A percentile compares a stretch with the other conserved stretches of the same genome.
Evolutionary conservation across 139 green algal species (phyloP).

Genomic region (Micractinium conductrix): DNA sequence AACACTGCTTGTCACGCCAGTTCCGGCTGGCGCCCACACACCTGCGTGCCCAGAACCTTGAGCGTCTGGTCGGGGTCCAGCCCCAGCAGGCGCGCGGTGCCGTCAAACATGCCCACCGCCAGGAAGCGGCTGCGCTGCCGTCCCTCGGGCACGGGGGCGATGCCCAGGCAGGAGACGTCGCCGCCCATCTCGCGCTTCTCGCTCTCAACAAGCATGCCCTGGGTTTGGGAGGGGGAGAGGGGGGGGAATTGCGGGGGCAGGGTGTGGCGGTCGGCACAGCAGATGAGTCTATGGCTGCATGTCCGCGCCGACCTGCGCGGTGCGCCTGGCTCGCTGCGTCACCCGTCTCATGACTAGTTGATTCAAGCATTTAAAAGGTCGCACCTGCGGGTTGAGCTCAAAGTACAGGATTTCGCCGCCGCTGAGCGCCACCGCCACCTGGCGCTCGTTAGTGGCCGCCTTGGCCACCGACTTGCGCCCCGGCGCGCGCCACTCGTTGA

Average conservation of each 20-base stretch:
- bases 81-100: slow-evolving; percentile 87
- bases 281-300: too few relatives aligned
- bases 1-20: neutral
- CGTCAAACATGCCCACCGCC: slow-evolving; percentile 83
- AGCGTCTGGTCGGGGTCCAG: slow-evolving; percentile 89
- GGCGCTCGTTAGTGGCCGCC: slow-evolving; percentile 79
- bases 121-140: slow-evolving; percentile 84
- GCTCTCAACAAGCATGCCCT: slow-evolving; percentile 88
- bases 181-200: slow-evolving; percentile 94
- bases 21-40: neutral
- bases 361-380: too few relatives aligned
- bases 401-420: slow-evolving; percentile 97
- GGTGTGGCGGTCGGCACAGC: too few relatives aligned
- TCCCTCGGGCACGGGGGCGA: slow-evolving; percentile 85
- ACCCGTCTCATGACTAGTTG: too few relatives aligned
- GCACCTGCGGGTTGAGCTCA: slow-evolving; percentile 86
- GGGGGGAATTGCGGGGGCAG: too few relatives aligned
- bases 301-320: too few relatives aligned
- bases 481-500: slow-evolving; percentile 97
- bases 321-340: too few relatives aligned
- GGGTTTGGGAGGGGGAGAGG: too few relatives aligned
- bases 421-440: slow-evolving; percentile 86
- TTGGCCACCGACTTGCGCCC: slow-evolving; percentile 73
- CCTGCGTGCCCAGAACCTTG: slow-evolving; percentile 51
- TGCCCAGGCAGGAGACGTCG: slow-evolving; percentile 88